These are phyloP conservation scores for Tilletia setariae DNA, from an alignment of 1,284 basidiomycete species.

Conservation along the genomic window DNA sequence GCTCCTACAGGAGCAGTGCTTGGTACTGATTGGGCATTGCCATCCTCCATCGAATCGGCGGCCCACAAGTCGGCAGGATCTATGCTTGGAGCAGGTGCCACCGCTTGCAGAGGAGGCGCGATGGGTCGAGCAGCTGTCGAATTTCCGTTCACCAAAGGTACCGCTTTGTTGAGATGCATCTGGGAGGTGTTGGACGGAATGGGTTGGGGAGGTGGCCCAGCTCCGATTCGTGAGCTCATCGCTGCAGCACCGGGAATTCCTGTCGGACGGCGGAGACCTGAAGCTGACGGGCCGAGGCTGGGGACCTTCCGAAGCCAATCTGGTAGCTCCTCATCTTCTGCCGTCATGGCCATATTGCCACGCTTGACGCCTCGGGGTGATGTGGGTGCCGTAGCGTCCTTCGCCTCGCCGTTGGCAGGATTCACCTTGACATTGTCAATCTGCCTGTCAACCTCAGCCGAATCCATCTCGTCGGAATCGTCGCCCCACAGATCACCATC, in stretches of 20 bases:
- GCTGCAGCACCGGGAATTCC: constrained; percentile 1
- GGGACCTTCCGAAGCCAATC: not conserved
- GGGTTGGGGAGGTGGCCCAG: not conserved
- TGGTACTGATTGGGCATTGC: not conserved
- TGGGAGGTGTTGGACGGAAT: not conserved
- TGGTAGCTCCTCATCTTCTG: not conserved
- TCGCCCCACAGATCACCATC: not conserved
- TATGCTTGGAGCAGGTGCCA: not conserved
- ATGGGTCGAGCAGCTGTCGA: too few species aligned
- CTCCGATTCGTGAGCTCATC: not conserved
- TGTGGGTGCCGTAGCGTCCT: too few species aligned
- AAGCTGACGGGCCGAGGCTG: not conserved
- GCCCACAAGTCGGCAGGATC: too few species aligned
- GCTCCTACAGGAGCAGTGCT: not conserved
- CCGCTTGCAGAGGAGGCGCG: not conserved
- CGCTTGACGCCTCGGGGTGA: not conserved
- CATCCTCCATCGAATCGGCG: too few species aligned
- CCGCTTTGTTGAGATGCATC: not conserved
- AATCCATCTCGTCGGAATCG: not conserved
- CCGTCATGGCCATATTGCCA: not conserved
- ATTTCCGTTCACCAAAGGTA: too few species aligned
- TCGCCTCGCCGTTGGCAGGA: too few species aligned
- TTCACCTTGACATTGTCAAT: too few species aligned
- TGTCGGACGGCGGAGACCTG: not conserved
- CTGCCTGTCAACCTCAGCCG: too few species aligned